Percentiles rank a stretch among this genome's conserved stretches.
Evolutionary conservation across 1,284 basidiomycete species (phyloP).

Genomic region (Malassezia nana): DNA sequence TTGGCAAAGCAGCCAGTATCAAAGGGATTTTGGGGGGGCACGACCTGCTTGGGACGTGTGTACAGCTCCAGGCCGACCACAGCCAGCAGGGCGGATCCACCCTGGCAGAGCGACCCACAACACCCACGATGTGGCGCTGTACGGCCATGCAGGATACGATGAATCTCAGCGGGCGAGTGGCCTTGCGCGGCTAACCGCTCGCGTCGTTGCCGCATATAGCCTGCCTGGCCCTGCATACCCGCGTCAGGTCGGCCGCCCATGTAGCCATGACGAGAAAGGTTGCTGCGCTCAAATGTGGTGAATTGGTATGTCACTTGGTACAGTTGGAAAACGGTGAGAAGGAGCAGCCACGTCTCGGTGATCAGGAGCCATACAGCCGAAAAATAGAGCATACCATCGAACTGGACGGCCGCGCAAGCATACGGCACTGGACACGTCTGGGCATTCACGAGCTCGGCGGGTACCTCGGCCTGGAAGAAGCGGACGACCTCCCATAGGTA

Average conservation of each 20-base stretch:
- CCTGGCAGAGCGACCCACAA: background rate
- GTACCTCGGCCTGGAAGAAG: conserved; percentile 45
- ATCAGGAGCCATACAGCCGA: conserved; percentile 74
- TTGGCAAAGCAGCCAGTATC: conserved; percentile 73
- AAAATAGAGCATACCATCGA: conserved; percentile 73
- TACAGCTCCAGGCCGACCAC: conserved; percentile 85
- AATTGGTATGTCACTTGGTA: conserved; percentile 90
- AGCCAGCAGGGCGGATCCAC: conserved; percentile 63
- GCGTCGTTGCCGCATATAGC: conserved; percentile 13
- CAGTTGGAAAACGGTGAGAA: conserved; percentile 72
- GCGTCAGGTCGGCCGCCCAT: conserved; percentile 61
- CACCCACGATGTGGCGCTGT: background rate
- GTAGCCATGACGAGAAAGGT: conserved; percentile 85
- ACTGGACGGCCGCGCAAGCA: conserved; percentile 49
- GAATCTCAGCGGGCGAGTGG: background rate
- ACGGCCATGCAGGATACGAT: conserved; percentile 2
- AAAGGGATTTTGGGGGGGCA: conserved; percentile 76
- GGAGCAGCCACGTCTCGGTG: conserved; percentile 82
- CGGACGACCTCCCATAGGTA: conserved; percentile 74
- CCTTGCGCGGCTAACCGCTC: conserved; percentile 6
- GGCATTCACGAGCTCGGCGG: background rate
- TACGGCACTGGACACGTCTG: background rate
- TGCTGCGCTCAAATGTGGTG: conserved; percentile 91
- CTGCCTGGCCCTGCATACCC: conserved; percentile 11
- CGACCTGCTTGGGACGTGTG: conserved; percentile 63